Evolutionary conservation across 192 early-diverging fungal genomes (phyloP).

Genomic region (Coemansia sp.): DNA sequence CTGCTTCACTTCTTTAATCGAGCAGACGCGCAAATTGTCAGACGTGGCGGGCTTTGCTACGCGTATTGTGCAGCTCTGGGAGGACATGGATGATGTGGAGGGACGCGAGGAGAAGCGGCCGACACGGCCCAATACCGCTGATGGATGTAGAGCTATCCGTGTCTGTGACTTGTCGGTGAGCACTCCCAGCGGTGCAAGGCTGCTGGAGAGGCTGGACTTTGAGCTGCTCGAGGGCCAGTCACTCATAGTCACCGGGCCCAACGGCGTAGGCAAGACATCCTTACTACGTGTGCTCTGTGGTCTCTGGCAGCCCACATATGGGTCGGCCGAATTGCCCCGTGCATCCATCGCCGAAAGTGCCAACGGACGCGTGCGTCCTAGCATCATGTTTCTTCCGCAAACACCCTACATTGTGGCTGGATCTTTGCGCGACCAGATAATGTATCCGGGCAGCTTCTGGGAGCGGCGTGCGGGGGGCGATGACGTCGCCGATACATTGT

Average conservation of each 20-base stretch:
- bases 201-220: conserved; percentile 48
- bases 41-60: conserved; percentile 79
- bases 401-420: conserved; percentile 60
- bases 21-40: conserved; percentile 64
- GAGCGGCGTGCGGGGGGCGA: too few species aligned
- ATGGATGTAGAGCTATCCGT: conserved; percentile 1
- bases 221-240: conserved; percentile 53
- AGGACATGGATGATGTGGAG: conserved; percentile 55
- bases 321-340: conserved; percentile 46
- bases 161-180: conserved; percentile 18
- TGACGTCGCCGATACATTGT: conserved; percentile 17
- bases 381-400: conserved; percentile 77
- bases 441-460: conserved; percentile 53
- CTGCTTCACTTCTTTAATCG: conserved; percentile 68
- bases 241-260: conserved; percentile 68
- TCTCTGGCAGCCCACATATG: conserved; percentile 63
- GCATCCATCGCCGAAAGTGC: too few species aligned
- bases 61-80: conserved; percentile 77
- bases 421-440: conserved; percentile 61
- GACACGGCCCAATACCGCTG: neutral
- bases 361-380: too few species aligned
- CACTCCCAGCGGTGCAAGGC: conserved; percentile 18
- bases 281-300: conserved; percentile 72
- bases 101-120: neutral
- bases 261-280: conserved; percentile 84